phyloP scores from a whole-genome alignment of 352 stramenopile species.

The Phytophthora melonis region DNA sequence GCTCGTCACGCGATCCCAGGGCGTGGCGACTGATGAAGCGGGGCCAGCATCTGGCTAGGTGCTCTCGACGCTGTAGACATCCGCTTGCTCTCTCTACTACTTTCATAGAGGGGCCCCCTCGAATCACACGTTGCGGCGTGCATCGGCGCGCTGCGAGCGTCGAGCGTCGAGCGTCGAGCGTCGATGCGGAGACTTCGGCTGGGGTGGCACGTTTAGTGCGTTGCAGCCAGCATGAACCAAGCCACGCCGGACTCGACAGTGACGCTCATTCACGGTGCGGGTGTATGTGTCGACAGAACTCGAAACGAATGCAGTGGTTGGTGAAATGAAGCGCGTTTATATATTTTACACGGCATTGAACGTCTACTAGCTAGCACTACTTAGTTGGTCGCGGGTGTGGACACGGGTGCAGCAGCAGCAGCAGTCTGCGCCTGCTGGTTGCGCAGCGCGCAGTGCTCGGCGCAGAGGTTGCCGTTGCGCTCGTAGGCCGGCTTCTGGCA shows the following conservation, averaged over 20 bases:
- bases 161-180: neutral
- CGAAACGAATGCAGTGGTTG: neutral
- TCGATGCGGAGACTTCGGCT: neutral
- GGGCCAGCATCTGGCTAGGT: neutral
- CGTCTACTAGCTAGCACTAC: constrained; percentile 9
- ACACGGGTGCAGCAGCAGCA: neutral
- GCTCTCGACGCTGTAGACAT: neutral
- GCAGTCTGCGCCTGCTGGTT: constrained; percentile 15
- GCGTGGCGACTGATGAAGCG: constrained; percentile 1
- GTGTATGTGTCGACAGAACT: neutral
- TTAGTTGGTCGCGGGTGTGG: constrained; percentile 14
- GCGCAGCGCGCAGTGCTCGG: constrained; percentile 33
- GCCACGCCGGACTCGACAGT: neutral
- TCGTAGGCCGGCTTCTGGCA: constrained; percentile 68
- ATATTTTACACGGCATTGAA: constrained; percentile 29
- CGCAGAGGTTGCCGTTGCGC: constrained; percentile 63
- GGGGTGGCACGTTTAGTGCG: neutral
- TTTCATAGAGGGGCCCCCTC: neutral
- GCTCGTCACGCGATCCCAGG: neutral
- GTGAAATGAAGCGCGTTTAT: constrained; percentile 30
- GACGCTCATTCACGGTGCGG: neutral
- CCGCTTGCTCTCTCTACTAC: neutral
- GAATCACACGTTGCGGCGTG: neutral
- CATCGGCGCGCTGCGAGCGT: neutral
- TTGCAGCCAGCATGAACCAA: neutral